Evolutionary conservation across 1,284 basidiomycete species (phyloP).

Genomic region (Ganoderma sp.): DNA sequence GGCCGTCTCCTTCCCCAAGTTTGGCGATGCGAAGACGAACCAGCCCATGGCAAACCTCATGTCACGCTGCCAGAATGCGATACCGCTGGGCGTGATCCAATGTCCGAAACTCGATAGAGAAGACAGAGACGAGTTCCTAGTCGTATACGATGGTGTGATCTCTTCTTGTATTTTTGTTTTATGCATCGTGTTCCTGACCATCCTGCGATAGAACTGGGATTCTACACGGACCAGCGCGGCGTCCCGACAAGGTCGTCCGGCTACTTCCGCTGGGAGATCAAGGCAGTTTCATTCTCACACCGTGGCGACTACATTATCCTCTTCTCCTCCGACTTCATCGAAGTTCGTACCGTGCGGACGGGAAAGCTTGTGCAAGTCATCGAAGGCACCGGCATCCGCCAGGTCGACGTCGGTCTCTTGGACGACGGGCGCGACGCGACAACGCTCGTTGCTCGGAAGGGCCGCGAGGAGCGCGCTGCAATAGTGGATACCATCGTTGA

Average conservation of each 20-base stretch:
- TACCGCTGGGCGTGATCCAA: slow-evolving; percentile 69
- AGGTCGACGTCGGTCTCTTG: slow-evolving; percentile 56
- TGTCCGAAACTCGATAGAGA: slow-evolving; percentile 41
- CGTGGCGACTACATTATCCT: slow-evolving; percentile 69
- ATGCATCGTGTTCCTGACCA: background rate
- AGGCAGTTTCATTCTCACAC: slow-evolving; percentile 61
- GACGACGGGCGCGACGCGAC: slow-evolving; percentile 53
- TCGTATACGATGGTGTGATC: slow-evolving; percentile 72
- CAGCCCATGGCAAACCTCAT: slow-evolving; percentile 59
- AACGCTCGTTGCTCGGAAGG: slow-evolving; percentile 65
- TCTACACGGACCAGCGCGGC: slow-evolving; percentile 74
- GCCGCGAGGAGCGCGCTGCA: slow-evolving; percentile 56
- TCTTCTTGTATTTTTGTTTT: background rate
- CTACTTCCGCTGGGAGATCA: slow-evolving; percentile 78
- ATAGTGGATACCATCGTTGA: slow-evolving; percentile 69
- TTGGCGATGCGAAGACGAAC: slow-evolving; percentile 50
- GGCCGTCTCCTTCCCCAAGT: slow-evolving; percentile 62
- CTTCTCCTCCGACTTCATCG: slow-evolving; percentile 74
- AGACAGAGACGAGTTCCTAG: slow-evolving; percentile 59
- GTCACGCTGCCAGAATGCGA: slow-evolving; percentile 59
- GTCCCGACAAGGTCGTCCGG: slow-evolving; percentile 61
- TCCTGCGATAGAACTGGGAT: slow-evolving; percentile 56
- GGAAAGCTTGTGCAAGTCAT: slow-evolving; percentile 77
- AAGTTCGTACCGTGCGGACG: slow-evolving; percentile 66
- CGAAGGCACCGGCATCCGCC: slow-evolving; percentile 68